Base-by-base conservation (phyloP, 2,329 filamentous ascomycete genomes). In the Trichoderma sp. region DNA sequence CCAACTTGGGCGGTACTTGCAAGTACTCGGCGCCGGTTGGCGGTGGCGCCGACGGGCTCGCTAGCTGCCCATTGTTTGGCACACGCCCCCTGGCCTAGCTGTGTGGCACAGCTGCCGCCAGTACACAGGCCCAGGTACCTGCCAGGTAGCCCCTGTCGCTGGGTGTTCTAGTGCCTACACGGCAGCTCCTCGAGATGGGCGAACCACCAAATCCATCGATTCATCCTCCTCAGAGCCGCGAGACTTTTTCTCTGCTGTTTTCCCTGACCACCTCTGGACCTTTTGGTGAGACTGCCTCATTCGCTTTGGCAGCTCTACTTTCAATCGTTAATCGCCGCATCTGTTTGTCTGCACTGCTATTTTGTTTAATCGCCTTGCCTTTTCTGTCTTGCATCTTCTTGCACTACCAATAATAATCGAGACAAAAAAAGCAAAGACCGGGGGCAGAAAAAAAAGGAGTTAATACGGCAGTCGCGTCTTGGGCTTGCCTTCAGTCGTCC, bases 261-360 rank as follows among this genome's bases (percentile, higher is more conserved):
- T 41, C 62, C 50, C 53, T 60, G 45, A 65, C 38, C 24, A 29
- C 67, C 77, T 78, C 75, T 77, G 75, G 74, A 68, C 78, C 78
- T 76, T 41, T 45, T 78, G 72, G 66, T 77, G 74, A 76, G 78
- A 77, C 85, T 84, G 84, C 86, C 86, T 91, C 90, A 89, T 86
- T 92, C 90, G 89, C 87, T 91, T 85, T 87, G 87, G 87, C 87
- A 86, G 85, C 81, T 59, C 85, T 85, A 81, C 75, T 77, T 80
- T 80, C 83, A 76, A 79, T 86, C 85, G 82, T 84, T 87, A 79
- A 80, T 78, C 77, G 75, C n/a, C 56, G 69, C 41, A 76, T 66
- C 69, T 53, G 73, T 76, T 56, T 77, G 63, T 68, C 35, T 71
- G 76, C 35, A 38, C 65, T 65, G 74, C 35, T 64, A n/a, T 53